These are phyloP conservation scores for Irpex sp. DNA, from an alignment of 1,284 basidiomycete species.

Conservation along the genomic window DNA sequence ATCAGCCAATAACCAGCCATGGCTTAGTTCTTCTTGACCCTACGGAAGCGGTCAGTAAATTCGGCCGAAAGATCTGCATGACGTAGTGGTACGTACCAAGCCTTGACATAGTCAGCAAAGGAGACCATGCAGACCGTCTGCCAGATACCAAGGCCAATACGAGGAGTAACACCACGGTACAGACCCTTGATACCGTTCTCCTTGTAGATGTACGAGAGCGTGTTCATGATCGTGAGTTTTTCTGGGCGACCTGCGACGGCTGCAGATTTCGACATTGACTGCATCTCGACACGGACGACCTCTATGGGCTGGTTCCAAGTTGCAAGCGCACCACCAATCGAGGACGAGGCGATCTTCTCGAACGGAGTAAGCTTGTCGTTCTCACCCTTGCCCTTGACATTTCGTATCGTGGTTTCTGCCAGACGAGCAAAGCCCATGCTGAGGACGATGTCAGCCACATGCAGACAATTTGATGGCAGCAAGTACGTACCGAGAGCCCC, in stretches of 20 bases:
- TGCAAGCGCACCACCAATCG: slow-evolving; percentile 90
- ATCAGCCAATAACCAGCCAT: not conserved
- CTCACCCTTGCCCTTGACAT: slow-evolving; percentile 71
- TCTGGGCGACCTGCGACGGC: slow-evolving; percentile 72
- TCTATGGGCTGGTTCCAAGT: slow-evolving; percentile 99
- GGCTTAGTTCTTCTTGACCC: slow-evolving; percentile 28
- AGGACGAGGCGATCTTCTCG: slow-evolving; percentile 90
- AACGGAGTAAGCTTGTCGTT: slow-evolving; percentile 68
- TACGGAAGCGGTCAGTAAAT: slow-evolving; percentile 14
- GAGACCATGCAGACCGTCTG: slow-evolving; percentile 98
- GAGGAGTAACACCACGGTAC: slow-evolving; percentile 95
- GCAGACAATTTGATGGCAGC: slow-evolving; percentile 5
- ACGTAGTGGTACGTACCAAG: slow-evolving; percentile 44
- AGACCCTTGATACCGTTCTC: slow-evolving; percentile 96
- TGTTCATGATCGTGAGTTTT: slow-evolving; percentile 91
- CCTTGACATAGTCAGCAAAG: slow-evolving; percentile 92
- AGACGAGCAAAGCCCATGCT: slow-evolving; percentile 97
- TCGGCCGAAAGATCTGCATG: not conserved
- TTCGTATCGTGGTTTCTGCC: slow-evolving; percentile 80
- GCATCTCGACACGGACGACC: slow-evolving; percentile 97
- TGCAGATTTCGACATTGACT: slow-evolving; percentile 90
- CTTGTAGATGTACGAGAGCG: slow-evolving; percentile 88
- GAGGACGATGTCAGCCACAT: slow-evolving; percentile 1
- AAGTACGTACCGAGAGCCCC: slow-evolving; percentile 86
- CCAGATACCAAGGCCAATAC: slow-evolving; percentile 95